A percentile compares a stretch with the other conserved stretches of the same genome.
These are phyloP conservation scores for Fraxinus latifolia DNA, from an alignment of 305 asterid genomes.

Conservation along the genomic window DNA sequence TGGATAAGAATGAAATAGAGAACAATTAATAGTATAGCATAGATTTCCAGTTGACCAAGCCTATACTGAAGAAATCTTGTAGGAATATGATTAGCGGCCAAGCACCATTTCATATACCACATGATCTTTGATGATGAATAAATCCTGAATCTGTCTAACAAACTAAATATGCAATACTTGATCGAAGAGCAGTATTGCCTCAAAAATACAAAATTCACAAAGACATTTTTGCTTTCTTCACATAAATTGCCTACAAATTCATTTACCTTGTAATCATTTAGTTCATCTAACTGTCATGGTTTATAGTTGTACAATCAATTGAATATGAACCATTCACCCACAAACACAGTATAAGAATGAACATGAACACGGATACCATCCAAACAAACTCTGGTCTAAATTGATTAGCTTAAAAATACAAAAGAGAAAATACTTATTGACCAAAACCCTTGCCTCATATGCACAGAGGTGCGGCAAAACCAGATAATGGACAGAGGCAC, in stretches of 20 bases:
- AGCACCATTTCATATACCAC: background rate
- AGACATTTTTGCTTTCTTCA: background rate
- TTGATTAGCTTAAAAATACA: background rate
- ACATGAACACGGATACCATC: background rate
- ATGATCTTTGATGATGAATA: background rate
- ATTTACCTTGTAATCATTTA: background rate
- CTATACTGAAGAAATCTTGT: background rate
- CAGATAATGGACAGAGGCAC: slow-evolving; percentile 1
- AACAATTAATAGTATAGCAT: background rate
- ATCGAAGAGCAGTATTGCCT: background rate
- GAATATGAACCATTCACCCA: background rate
- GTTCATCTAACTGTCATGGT: background rate
- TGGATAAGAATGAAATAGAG: background rate
- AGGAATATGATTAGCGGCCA: background rate
- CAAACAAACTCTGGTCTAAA: background rate
- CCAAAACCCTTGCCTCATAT: background rate
- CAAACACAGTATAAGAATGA: background rate
- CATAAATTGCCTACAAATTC: background rate
- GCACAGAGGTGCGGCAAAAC: background rate
- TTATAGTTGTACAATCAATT: background rate
- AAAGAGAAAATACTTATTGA: background rate
- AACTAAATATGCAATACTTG: background rate
- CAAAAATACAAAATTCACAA: background rate
- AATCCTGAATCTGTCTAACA: background rate
- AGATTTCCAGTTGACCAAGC: background rate